Evolutionary conservation across 179 eudicot species (phyloP).

Genomic region (Silene vulgaris): DNA sequence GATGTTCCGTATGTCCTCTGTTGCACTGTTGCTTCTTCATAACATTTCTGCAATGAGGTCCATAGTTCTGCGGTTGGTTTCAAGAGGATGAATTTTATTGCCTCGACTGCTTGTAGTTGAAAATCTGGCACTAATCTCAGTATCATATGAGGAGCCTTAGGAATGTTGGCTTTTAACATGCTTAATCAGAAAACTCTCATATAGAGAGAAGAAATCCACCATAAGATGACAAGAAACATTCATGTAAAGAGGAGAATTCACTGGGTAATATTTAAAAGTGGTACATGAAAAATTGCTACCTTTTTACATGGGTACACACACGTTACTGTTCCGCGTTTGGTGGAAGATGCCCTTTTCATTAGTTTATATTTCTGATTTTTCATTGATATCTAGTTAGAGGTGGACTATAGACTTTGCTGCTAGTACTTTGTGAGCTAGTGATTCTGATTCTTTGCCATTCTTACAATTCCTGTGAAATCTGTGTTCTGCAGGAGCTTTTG

Average conservation of each 20-base stretch:
- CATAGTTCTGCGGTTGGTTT: too few relatives aligned
- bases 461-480: slow-evolving; percentile 12
- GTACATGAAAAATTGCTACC: neutral
- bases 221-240: too few relatives aligned
- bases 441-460: neutral
- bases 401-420: neutral
- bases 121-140: neutral
- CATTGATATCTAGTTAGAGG: neutral
- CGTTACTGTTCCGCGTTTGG: neutral
- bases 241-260: neutral
- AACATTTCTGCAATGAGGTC: too few relatives aligned
- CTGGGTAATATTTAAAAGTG: neutral
- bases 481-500: slow-evolving; percentile 49
- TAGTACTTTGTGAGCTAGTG: neutral
- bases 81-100: neutral
- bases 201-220: too few relatives aligned
- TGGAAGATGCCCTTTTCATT: neutral
- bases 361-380: neutral
- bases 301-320: neutral
- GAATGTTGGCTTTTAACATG: too few relatives aligned
- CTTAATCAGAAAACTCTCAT: too few relatives aligned
- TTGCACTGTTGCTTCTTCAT: neutral
- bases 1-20: neutral
- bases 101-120: neutral
- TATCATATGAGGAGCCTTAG: neutral